Conservation (phyloP, 805 yeast species). For the Metschnikowia chrysomelidarum region DNA sequence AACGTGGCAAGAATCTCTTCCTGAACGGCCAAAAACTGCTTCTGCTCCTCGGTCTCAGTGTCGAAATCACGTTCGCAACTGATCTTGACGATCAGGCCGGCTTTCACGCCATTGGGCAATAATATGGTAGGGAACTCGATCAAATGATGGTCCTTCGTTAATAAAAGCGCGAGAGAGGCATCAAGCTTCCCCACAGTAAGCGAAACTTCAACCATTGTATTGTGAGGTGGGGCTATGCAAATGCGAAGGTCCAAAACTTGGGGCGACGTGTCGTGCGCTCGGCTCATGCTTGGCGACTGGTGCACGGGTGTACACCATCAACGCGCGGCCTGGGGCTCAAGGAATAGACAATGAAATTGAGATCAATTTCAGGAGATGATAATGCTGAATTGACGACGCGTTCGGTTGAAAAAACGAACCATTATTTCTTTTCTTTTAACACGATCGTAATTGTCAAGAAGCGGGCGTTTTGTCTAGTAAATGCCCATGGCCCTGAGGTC, state of each 20-base stretch:
- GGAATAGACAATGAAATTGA: no score
- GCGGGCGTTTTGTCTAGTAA: constrained; percentile 4
- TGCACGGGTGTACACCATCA: constrained; percentile 11
- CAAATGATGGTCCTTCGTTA: constrained; percentile 89
- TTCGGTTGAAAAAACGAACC: no score
- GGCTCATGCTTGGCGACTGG: constrained; percentile 2
- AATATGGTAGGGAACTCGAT: constrained; percentile 96
- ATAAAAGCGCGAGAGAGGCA: constrained; percentile 86
- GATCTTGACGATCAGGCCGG: constrained; percentile 89
- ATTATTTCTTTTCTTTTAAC: no score
- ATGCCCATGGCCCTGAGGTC: constrained; percentile 71
- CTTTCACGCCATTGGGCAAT: constrained; percentile 83
- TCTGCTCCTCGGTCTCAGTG: constrained; percentile 59
- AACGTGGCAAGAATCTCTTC: constrained; percentile 67
- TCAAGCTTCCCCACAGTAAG: constrained; percentile 94
- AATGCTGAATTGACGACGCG: no score
- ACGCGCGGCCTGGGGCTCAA: no score
- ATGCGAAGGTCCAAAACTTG: background rate
- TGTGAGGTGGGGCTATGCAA: background rate
- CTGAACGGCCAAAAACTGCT: constrained; percentile 63
- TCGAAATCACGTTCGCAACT: constrained; percentile 74
- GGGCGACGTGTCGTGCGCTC: background rate
- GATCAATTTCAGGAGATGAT: no score
- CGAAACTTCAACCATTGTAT: constrained; percentile 77
- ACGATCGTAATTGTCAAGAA: no score